Percentiles rank a stretch among this genome's conserved stretches.
Evolutionary conservation across 2,329 filamentous ascomycete species (phyloP).

Genomic region (Arachnomyces sp.): DNA sequence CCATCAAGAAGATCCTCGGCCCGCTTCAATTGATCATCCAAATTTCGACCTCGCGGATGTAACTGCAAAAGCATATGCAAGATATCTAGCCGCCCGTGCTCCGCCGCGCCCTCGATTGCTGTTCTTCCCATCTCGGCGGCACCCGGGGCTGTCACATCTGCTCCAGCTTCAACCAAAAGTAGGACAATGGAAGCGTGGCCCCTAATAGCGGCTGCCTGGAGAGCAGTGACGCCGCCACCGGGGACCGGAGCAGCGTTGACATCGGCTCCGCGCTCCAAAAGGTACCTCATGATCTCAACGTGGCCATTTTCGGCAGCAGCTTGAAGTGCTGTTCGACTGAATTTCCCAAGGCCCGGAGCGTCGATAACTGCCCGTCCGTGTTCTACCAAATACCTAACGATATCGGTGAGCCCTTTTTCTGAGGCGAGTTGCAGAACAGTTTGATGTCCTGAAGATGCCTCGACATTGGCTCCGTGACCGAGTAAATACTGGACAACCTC

Average conservation of each 20-base stretch:
- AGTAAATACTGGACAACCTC: conserved; percentile 1
- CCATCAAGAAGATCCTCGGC: conserved; percentile 1
- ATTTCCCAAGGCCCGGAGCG: not conserved
- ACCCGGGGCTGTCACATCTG: conserved; percentile 9
- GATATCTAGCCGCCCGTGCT: conserved; percentile 15
- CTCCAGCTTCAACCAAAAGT: conserved; percentile 9
- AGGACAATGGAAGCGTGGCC: conserved; percentile 6
- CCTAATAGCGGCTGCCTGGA: conserved; percentile 2
- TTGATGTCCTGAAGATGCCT: not conserved
- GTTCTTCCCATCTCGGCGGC: conserved; percentile 14
- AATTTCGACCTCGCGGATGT: conserved; percentile 1
- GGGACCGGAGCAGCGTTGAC: conserved; percentile 9
- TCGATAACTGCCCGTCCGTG: conserved; percentile 10
- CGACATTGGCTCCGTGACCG: not conserved
- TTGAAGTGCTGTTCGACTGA: conserved; percentile 5
- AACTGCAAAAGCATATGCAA: conserved; percentile 5
- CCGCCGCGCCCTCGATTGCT: conserved; percentile 23
- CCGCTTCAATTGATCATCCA: conserved; percentile 1
- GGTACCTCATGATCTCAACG: conserved; percentile 2
- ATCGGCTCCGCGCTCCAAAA: conserved; percentile 4
- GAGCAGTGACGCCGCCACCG: conserved; percentile 2
- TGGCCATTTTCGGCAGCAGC: not conserved
- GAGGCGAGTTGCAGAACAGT: not conserved
- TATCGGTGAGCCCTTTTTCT: not conserved
- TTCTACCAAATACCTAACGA: conserved; percentile 8